A percentile compares a stretch with the other conserved stretches of the same genome.
Conservation (phyloP, 2,329 filamentous ascomycete genomes). For the Blastomyces emzantsi region DNA sequence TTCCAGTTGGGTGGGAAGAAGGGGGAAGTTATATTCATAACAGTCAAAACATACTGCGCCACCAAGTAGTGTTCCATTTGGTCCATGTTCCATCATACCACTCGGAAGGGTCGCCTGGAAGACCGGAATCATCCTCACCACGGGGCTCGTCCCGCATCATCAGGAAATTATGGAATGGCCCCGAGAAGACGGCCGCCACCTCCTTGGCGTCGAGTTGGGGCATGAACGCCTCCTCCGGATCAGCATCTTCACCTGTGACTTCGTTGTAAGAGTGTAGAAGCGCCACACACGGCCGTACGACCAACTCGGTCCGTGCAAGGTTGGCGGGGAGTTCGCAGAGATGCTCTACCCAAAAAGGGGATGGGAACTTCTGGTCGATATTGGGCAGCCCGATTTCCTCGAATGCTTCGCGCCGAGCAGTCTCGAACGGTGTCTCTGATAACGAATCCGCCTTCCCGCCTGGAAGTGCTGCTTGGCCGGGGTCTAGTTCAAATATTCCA, state of each 20-base stretch:
- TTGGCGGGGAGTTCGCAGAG: slow-evolving; percentile 74
- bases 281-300: slow-evolving; percentile 67
- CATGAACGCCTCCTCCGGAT: slow-evolving; percentile 62
- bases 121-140: slow-evolving; percentile 27
- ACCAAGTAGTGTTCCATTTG: slow-evolving; percentile 66
- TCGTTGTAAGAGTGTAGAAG: slow-evolving; percentile 59
- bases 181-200: slow-evolving; percentile 89
- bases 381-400: slow-evolving; percentile 85
- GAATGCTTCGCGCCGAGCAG: slow-evolving; percentile 78
- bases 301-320: slow-evolving; percentile 63
- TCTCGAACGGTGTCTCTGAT: slow-evolving; percentile 57
- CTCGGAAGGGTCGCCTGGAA: slow-evolving; percentile 44
- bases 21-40: slow-evolving; percentile 9
- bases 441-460: slow-evolving; percentile 56
- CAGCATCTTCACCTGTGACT: slow-evolving; percentile 33
- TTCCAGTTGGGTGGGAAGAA: slow-evolving; percentile 10
- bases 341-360: slow-evolving; percentile 75
- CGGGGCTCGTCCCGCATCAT: slow-evolving; percentile 48
- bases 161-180: slow-evolving; percentile 78
- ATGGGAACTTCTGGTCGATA: slow-evolving; percentile 58
- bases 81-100: slow-evolving; percentile 87
- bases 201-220: slow-evolving; percentile 79
- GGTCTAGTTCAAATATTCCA: slow-evolving; percentile 34
- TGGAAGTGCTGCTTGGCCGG: slow-evolving; percentile 80
- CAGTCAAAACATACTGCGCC: slow-evolving; percentile 46